These are phyloP conservation scores for Triticum dicoccoides DNA, from an alignment of 176 grass and related monocot genomes.

Conservation along the genomic window DNA sequence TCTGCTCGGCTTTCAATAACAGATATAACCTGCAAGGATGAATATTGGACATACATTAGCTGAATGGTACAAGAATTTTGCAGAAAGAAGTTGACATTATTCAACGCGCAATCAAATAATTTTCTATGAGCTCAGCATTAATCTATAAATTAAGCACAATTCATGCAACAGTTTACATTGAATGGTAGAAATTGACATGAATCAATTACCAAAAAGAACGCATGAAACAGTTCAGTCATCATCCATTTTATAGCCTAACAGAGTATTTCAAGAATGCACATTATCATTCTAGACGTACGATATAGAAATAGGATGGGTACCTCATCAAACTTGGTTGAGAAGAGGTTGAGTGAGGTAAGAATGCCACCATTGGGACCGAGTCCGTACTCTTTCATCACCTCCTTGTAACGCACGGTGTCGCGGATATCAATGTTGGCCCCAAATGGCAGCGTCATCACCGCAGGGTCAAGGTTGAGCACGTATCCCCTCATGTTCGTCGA, in stretches of 20 bases:
- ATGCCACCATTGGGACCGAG: conserved; percentile 94
- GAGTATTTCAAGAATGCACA: background rate
- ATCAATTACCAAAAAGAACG: background rate
- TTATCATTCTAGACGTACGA: background rate
- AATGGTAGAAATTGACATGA: background rate
- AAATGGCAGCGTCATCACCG: conserved; percentile 83
- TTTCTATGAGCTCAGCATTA: background rate
- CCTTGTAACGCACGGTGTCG: conserved; percentile 85
- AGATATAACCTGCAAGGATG: conserved; percentile 67
- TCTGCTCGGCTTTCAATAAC: conserved; percentile 84
- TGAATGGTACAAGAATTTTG: background rate
- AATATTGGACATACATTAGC: conserved; percentile 18
- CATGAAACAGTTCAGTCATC: background rate
- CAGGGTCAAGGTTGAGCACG: conserved; percentile 88
- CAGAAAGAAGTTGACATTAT: background rate
- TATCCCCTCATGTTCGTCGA: conserved; percentile 62
- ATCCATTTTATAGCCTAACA: background rate
- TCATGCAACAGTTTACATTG: background rate
- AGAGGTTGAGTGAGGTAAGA: conserved; percentile 87
- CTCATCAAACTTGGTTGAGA: conserved; percentile 89
- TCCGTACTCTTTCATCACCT: conserved; percentile 96
- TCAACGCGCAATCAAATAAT: background rate
- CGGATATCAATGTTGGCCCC: conserved; percentile 95
- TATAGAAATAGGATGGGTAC: conserved; percentile 11
- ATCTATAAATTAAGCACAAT: background rate